A percentile compares a stretch with the other conserved stretches of the same genome.
These are phyloP conservation scores for Fusarium zealandicum DNA, from an alignment of 2,329 filamentous ascomycete genomes.

Conservation along the genomic window DNA sequence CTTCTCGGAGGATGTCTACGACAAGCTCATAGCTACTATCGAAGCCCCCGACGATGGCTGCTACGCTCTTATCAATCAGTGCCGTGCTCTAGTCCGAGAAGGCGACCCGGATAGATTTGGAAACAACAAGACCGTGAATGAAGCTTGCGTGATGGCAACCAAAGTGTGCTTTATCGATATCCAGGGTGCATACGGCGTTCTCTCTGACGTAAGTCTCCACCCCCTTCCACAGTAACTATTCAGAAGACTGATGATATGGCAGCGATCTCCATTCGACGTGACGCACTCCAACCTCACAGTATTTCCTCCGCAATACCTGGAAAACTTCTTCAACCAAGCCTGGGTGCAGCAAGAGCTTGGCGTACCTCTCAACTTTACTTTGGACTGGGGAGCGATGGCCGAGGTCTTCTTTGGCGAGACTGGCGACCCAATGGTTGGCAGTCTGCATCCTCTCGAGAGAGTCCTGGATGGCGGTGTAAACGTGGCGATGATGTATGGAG, in stretches of 20 bases:
- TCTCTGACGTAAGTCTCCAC: constrained; percentile 3
- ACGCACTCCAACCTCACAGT: constrained; percentile 61
- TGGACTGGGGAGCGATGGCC: constrained; percentile 47
- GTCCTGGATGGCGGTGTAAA: constrained; percentile 67
- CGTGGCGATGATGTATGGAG: constrained; percentile 73
- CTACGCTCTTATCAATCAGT: constrained; percentile 57
- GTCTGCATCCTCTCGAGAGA: constrained; percentile 55
- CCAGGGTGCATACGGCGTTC: constrained; percentile 13
- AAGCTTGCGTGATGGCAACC: constrained; percentile 60
- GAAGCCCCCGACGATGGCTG: constrained; percentile 52
- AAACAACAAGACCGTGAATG: constrained; percentile 47
- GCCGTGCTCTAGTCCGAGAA: constrained; percentile 46
- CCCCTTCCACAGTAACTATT: too few relatives aligned
- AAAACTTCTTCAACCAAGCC: constrained; percentile 68
- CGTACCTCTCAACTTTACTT: constrained; percentile 64
- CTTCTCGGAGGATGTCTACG: constrained; percentile 55
- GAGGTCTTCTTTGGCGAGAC: constrained; percentile 65
- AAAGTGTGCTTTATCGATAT: constrained; percentile 22
- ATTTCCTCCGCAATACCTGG: constrained; percentile 65
- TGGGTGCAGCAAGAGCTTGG: constrained; percentile 65
- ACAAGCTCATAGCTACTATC: constrained; percentile 14
- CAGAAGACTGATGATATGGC: constrained; percentile 30
- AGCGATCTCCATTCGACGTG: constrained; percentile 67
- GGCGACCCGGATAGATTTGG: constrained; percentile 52
- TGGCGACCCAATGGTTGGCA: constrained; percentile 58